Base-by-base conservation (phyloP, 2,329 filamentous ascomycete species). In the Exophiala calicioides region DNA sequence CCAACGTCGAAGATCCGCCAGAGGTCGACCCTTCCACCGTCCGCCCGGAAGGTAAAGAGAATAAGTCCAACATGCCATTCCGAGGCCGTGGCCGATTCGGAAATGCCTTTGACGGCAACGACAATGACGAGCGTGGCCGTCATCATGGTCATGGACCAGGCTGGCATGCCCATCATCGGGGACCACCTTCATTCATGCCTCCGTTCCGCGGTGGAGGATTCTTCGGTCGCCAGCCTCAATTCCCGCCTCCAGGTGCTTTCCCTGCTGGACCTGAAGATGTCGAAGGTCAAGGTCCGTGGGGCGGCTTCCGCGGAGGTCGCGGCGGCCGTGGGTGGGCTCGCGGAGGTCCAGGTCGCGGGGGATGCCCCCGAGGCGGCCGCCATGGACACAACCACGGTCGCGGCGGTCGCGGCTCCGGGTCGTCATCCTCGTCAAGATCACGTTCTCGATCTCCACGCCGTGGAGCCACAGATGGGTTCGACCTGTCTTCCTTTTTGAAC, bases 401-500 rank as follows among this genome's bases (percentile, higher is more conserved):
- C 44, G 46, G 49, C n/a, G n/a, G n/a, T n/a, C n/a, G n/a, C n/a
- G n/a, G n/a, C n/a, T n/a, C n/a, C n/a, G n/a, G n/a, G n/a, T n/a
- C n/a, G n/a, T n/a, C n/a, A n/a, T n/a, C n/a, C n/a, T n/a, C n/a
- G n/a, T n/a, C n/a, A n/a, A n/a, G n/a, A 33, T 43, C 47, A 13
- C 54, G 55, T 42, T 34, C 47, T 36, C 56, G 56, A 52, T 41
- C 53, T 33, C 42, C 55, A 55, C 13, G 58, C 48, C 52, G 49
- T 52, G 36, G 46, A 26, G 9, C 23, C 13, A 5, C 30, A n/a
- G 40, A 29, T 31, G 50, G 40, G 34, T 60, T 56, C 46, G 53
- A 57, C 47, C 50, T 57, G 43, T 54, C 30, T 40, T 41, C 40
- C 33, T 65, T 65, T 46, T 48, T 67, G 9, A 58, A 53, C 44